Base-by-base conservation (phyloP, 129 eudicot genomes). In the Flaveria brownii region DNA sequence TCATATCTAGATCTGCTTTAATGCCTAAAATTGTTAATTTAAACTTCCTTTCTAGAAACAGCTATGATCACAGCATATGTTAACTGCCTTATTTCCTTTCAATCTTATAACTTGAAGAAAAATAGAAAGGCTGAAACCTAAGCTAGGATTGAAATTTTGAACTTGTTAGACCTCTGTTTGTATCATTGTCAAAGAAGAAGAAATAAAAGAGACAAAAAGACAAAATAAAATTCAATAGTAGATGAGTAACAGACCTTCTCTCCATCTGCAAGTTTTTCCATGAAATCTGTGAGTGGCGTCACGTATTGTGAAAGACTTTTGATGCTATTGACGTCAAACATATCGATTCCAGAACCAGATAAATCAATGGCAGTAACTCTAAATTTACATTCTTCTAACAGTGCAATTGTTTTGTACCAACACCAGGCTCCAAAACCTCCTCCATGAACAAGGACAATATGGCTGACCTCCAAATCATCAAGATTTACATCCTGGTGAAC, bases 391-490 rank as follows among this genome's bases (percentile, higher is more conserved):
- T 91, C 96, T 89, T 94, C 97, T 17, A 94, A 56, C n/a, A 94
- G 86, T 25, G 98, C 93, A 72, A 94, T 94, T 22, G 91, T 91
- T 77, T 94, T 94, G 68, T 94, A 94, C 98, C 98, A 94, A 83
- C 98, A 94, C 98, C 98, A 94, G 12, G 98, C 98, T 77, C 98
- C 98, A 87, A 94, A 94, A 71, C 98, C 98, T 78, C 98, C 98
- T 71, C 98, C 97, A 81, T 91, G 98, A 59, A 94, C 93, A 14
- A 94, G 98, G 69, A 94, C 97, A 77, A 94, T 77, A 84, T 91
- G 96, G 49, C 72, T 79, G 63, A 88, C 87, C 86, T 90, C 91
- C 71, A 93, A 52, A 65, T 86, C 86, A 57, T 94, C 96, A 75
- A 86, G 73, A 78, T 86, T 89, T 47, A 85, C 64, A 78, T 91